Evolutionary conservation across 2,329 filamentous ascomycete species (phyloP).

Genomic region (Diaporthe australafricana): DNA sequence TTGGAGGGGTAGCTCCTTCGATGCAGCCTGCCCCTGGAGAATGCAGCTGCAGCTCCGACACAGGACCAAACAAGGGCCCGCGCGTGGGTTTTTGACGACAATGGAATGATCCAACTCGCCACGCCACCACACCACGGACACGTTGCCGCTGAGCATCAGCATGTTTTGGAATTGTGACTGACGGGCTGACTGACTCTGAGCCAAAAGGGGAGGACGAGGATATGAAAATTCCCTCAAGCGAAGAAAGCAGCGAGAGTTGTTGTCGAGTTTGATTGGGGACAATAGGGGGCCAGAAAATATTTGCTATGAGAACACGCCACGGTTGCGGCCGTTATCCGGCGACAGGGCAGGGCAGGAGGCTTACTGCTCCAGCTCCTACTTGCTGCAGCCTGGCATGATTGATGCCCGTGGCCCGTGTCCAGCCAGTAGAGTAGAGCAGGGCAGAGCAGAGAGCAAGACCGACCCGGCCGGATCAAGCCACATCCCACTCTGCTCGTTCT

Average conservation of each 20-base stretch:
- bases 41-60: constrained; percentile 24
- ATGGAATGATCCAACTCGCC: constrained; percentile 14
- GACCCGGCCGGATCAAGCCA: constrained; percentile 23
- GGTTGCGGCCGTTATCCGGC: constrained; percentile 19
- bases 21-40: background rate
- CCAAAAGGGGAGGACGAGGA: background rate
- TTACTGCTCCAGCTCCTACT: background rate
- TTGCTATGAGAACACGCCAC: constrained; percentile 31
- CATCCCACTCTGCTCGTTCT: constrained; percentile 17
- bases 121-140: constrained; percentile 22
- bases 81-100: background rate
- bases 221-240: constrained; percentile 34
- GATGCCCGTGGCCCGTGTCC: background rate
- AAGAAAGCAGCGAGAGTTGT: constrained; percentile 34
- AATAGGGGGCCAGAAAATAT: constrained; percentile 6
- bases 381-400: constrained; percentile 8
- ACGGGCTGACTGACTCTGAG: constrained; percentile 1
- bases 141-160: background rate
- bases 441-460: background rate
- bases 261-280: background rate
- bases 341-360: background rate
- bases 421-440: background rate
- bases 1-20: background rate
- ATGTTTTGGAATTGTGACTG: background rate
- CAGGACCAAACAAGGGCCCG: background rate